Percentiles rank a stretch among this genome's conserved stretches.
These are phyloP conservation scores for Neoarthrinium moseri DNA, from an alignment of 2,329 filamentous ascomycete genomes.

Conservation along the genomic window DNA sequence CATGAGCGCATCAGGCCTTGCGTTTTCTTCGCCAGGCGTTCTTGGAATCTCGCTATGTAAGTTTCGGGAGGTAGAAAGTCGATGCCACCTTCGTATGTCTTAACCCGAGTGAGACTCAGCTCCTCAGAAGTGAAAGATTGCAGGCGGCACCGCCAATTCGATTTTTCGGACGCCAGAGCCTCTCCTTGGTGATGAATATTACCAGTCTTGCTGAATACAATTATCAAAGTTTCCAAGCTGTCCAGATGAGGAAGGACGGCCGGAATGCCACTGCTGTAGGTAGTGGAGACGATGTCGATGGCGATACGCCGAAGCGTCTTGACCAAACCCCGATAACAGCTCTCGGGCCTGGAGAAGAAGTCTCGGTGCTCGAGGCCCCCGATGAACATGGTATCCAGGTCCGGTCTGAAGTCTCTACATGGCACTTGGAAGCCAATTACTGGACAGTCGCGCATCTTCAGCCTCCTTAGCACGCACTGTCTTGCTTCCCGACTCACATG, in stretches of 20 bases:
- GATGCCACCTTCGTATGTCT: no score
- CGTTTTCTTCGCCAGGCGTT: no score
- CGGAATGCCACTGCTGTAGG: background rate
- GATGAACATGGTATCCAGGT: constrained; percentile 16
- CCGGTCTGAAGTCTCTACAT: constrained; percentile 13
- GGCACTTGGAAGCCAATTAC: constrained; percentile 11
- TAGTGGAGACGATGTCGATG: constrained; percentile 9
- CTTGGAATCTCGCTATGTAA: no score
- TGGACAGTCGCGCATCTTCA: background rate
- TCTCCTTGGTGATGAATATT: background rate
- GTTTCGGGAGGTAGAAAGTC: no score
- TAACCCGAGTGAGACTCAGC: background rate
- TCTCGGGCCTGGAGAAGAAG: constrained; percentile 7
- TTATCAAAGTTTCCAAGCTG: constrained; percentile 1
- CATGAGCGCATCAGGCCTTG: no score
- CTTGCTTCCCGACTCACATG: constrained; percentile 14
- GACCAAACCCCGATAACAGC: background rate
- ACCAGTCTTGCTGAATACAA: constrained; percentile 6
- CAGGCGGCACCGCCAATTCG: constrained; percentile 2
- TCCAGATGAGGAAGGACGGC: constrained; percentile 4
- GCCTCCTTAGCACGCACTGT: background rate
- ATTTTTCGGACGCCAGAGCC: background rate
- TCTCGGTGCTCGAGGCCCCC: constrained; percentile 2
- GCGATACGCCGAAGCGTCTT: constrained; percentile 8
- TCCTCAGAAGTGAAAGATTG: constrained; percentile 1